Evolutionary conservation across 2,329 filamentous ascomycete genomes (phyloP), one percentile per base, ranked within the genome.

Genomic region (Daldinia eschscholtzii): DNA sequence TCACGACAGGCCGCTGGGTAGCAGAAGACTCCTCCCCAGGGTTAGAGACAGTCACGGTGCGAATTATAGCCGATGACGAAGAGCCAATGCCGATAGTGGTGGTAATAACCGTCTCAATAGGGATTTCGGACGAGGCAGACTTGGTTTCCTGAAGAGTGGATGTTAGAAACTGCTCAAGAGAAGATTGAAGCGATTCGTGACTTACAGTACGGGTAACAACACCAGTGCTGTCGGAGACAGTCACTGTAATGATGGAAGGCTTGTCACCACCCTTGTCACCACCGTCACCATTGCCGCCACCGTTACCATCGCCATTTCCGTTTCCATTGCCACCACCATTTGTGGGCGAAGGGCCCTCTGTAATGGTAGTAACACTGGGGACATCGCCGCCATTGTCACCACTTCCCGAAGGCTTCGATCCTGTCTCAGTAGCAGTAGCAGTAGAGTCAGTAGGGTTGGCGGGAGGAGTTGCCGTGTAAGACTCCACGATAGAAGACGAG

Each of bases 401-500:
- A 20, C 35, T 41, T 20, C 35, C 37, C 13, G 52, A 37, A 37
- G 30, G 28, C 30, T 55, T 55, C 13, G 65, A 65, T 42, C 50
- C 62, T 1, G 71, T 67, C n/a, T 56, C 42, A 57, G 42, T 55
- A 9, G 63, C 46, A 1, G 61, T 52, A 13, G 50, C 50, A 42
- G 61, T 23, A 28, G 55, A 39, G 33, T 61, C 56, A 44, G 61
- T 64, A 61, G 63, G 60, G 18, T 57, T 39, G 20, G 26, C 53
- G 18, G 72, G 61, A n/a, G 44, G 37, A n/a, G 59, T 52, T 28
- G 63, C 63, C 55, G 65, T 74, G 44, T 71, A 70, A 13, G 73
- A 75, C 13, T 64, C 68, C 15, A 76, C 46, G n/a, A 76, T 70
- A 1, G 75, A 75, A 4, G 75, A 76, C 37, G 75, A 75, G 20